These are phyloP conservation scores for Lepidium africanum DNA, from an alignment of 345 rosid genomes.

Conservation along the genomic window DNA sequence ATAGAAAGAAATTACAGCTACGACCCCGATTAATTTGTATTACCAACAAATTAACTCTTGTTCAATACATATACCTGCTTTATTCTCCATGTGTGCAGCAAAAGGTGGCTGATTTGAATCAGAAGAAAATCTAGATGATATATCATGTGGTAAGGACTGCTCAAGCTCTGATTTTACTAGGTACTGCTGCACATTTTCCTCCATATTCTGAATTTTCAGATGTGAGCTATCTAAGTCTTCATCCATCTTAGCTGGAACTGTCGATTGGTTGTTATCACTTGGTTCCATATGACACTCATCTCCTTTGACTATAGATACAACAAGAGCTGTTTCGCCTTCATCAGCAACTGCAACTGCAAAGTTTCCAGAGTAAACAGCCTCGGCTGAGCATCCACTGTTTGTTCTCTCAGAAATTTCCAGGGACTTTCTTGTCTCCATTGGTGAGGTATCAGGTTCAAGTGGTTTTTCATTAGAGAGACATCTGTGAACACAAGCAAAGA, in stretches of 20 bases:
- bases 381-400: constrained; percentile 35
- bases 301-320: constrained; percentile 67
- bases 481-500: constrained; percentile 34
- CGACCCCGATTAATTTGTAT: background rate
- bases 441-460: constrained; percentile 34
- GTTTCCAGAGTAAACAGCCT: constrained; percentile 54
- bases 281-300: constrained; percentile 40
- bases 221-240: constrained; percentile 27
- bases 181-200: constrained; percentile 28
- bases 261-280: constrained; percentile 28
- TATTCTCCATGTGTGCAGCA: constrained; percentile 4
- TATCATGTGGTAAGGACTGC: constrained; percentile 41
- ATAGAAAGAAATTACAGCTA: background rate
- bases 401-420: constrained; percentile 33
- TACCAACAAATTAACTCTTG: constrained; percentile 2
- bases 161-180: constrained; percentile 30
- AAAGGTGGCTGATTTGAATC: constrained; percentile 20
- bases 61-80: constrained; percentile 6
- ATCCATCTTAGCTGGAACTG: constrained; percentile 30
- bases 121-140: constrained; percentile 30
- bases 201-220: constrained; percentile 27
- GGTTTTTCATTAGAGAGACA: constrained; percentile 47
- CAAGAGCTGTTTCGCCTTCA: constrained; percentile 90
- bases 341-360: constrained; percentile 80
- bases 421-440: constrained; percentile 33